Evolutionary conservation across 257 asterid species (phyloP).

Genomic region (Scutellaria barbata): DNA sequence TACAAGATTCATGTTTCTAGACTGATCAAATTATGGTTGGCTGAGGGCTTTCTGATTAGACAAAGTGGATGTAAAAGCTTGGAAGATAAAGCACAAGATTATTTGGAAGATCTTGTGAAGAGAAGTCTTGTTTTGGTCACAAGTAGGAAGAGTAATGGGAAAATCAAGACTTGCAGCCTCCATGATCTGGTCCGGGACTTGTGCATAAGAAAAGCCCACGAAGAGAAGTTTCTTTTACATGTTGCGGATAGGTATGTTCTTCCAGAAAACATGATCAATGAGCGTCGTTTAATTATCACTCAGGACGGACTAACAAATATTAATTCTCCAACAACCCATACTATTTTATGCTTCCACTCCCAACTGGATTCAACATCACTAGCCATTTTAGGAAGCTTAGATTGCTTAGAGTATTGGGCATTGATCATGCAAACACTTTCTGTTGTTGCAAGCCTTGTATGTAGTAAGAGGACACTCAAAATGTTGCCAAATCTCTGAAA

Average conservation of each 20-base stretch:
- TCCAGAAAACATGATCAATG: background rate
- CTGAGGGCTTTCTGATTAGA: background rate
- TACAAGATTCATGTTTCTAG: background rate
- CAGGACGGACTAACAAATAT: too few relatives aligned
- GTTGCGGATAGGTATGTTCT: background rate
- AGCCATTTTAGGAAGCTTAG: background rate
- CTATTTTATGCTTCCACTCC: too few relatives aligned
- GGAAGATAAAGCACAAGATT: conserved; percentile 27
- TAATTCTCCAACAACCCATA: too few relatives aligned
- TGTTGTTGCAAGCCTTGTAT: background rate
- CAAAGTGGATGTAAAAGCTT: background rate
- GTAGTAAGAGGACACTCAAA: too few relatives aligned
- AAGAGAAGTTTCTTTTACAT: conserved; percentile 20
- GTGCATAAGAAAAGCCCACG: conserved; percentile 21
- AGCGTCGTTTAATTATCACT: background rate
- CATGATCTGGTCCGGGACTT: conserved; percentile 22
- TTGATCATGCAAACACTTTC: background rate
- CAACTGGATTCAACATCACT: too few relatives aligned
- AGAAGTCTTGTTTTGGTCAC: conserved; percentile 19
- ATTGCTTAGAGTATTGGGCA: conserved; percentile 6
- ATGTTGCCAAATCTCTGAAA: too few relatives aligned
- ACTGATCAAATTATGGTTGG: conserved; percentile 18
- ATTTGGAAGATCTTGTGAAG: conserved; percentile 25
- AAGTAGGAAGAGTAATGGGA: conserved; percentile 15
- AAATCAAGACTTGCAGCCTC: conserved; percentile 15